A percentile compares a stretch with the other conserved stretches of the same genome.
phyloP scores from a whole-genome alignment of 225 moss, liverwort and hornwort species.

The Sphagnum tenellum region DNA sequence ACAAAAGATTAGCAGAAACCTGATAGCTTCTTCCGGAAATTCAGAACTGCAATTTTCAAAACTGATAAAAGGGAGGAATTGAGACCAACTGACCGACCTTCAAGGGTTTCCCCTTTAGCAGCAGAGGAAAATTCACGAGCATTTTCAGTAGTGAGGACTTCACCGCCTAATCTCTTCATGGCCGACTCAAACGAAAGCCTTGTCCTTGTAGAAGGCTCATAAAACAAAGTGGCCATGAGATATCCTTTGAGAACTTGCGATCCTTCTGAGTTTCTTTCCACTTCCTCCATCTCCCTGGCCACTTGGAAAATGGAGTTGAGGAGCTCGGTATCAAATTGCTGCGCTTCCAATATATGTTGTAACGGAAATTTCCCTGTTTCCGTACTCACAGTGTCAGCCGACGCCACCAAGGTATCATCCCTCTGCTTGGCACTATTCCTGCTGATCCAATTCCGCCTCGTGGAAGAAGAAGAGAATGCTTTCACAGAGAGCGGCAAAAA shows the following conservation, averaged over 20 bases:
- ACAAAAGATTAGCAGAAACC: too few relatives aligned
- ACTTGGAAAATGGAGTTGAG: conserved; percentile 79
- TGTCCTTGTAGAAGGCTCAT: conserved; percentile 91
- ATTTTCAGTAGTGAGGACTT: conserved; percentile 92
- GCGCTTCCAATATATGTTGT: conserved; percentile 75
- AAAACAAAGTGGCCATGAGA: conserved; percentile 92
- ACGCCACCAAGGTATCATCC: too few relatives aligned
- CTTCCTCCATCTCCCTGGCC: conserved; percentile 79
- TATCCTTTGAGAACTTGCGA: conserved; percentile 65
- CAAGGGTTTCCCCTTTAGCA: conserved; percentile 91
- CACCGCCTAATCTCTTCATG: conserved; percentile 93
- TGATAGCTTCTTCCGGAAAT: too few relatives aligned
- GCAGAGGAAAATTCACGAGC: conserved; percentile 97
- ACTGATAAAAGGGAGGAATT: too few relatives aligned
- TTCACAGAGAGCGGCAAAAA: too few relatives aligned
- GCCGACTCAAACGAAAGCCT: conserved; percentile 96
- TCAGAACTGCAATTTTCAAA: too few relatives aligned
- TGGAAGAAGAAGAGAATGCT: too few relatives aligned
- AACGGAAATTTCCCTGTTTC: conserved; percentile 38
- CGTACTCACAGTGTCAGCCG: too few relatives aligned
- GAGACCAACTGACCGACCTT: conserved; percentile 33
- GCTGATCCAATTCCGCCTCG: too few relatives aligned
- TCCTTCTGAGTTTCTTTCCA: conserved; percentile 50
- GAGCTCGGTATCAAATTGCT: conserved; percentile 72
- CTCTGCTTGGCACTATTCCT: too few relatives aligned